These are phyloP conservation scores for Epicoccum sorghinum DNA, from an alignment of 2,329 filamentous ascomycete genomes.

Conservation along the genomic window DNA sequence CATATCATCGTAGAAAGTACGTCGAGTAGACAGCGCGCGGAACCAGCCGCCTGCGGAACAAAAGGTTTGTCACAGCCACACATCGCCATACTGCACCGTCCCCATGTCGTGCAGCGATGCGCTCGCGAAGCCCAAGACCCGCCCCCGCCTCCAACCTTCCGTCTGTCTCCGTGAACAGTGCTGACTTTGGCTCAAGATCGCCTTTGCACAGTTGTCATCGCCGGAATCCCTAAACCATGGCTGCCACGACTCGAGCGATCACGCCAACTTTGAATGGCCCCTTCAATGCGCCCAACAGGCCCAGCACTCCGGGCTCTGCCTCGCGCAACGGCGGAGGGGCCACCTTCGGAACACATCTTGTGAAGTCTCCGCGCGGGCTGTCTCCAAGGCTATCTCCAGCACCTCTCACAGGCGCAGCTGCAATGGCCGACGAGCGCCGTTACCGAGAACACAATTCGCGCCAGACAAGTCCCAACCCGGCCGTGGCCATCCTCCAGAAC, in stretches of 20 bases:
- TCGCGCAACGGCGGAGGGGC: conserved; percentile 36
- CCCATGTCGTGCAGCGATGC: background rate
- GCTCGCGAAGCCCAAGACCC: background rate
- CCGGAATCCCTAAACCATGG: conserved; percentile 44
- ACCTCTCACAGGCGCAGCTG: conserved; percentile 55
- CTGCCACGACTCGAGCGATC: conserved; percentile 51
- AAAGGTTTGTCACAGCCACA: conserved; percentile 30
- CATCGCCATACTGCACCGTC: conserved; percentile 2
- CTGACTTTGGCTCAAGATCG: conserved; percentile 20
- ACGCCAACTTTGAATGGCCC: conserved; percentile 51
- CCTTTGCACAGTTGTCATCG: background rate
- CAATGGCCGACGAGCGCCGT: conserved; percentile 56
- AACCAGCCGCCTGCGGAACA: conserved; percentile 20
- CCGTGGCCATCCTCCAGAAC: conserved; percentile 51
- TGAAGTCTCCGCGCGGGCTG: conserved; percentile 51
- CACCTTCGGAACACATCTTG: conserved; percentile 47
- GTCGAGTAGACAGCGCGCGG: conserved; percentile 16
- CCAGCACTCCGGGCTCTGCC: conserved; percentile 48
- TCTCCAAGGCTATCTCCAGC: conserved; percentile 50
- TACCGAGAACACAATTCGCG: conserved; percentile 50
- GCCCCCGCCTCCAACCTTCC: background rate
- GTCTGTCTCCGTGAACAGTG: background rate
- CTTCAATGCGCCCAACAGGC: conserved; percentile 48
- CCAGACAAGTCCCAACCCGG: conserved; percentile 58
- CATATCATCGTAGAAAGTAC: conserved; percentile 4